These are phyloP conservation scores for Lepidium campestre DNA, from an alignment of 441 rosid genomes.

Conservation along the genomic window DNA sequence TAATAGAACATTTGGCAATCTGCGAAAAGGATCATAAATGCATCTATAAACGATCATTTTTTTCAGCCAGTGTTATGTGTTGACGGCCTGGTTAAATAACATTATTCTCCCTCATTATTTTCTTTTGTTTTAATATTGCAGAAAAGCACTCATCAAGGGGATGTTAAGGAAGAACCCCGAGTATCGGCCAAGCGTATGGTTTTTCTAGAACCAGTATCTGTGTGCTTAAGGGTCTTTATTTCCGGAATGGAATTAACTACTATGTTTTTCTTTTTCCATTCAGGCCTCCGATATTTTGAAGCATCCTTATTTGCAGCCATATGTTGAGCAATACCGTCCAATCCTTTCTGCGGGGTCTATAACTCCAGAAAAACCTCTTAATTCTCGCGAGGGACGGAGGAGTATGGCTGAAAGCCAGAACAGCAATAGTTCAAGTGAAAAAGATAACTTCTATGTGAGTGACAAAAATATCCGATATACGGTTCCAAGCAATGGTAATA, in stretches of 20 bases:
- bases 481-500: constrained; percentile 37
- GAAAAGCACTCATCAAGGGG: constrained; percentile 82
- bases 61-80: neutral
- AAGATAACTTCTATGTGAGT: constrained; percentile 59
- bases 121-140: constrained; percentile 25
- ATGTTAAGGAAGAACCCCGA: constrained; percentile 94
- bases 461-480: constrained; percentile 36
- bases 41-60: too few species aligned
- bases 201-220: constrained; percentile 11
- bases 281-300: constrained; percentile 92
- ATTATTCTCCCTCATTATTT: neutral
- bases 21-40: neutral
- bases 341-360: constrained; percentile 36
- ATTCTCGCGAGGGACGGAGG: constrained; percentile 42
- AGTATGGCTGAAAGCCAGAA: constrained; percentile 82
- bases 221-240: constrained; percentile 18
- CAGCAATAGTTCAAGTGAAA: constrained; percentile 81
- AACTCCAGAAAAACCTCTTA: constrained; percentile 50
- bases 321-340: constrained; percentile 73
- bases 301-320: constrained; percentile 93
- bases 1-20: neutral
- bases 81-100: neutral
- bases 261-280: constrained; percentile 5
- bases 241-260: constrained; percentile 20
- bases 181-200: constrained; percentile 83